These are phyloP conservation scores for Debaryomyces castellii DNA, from an alignment of 805 yeast genomes.

Conservation along the genomic window DNA sequence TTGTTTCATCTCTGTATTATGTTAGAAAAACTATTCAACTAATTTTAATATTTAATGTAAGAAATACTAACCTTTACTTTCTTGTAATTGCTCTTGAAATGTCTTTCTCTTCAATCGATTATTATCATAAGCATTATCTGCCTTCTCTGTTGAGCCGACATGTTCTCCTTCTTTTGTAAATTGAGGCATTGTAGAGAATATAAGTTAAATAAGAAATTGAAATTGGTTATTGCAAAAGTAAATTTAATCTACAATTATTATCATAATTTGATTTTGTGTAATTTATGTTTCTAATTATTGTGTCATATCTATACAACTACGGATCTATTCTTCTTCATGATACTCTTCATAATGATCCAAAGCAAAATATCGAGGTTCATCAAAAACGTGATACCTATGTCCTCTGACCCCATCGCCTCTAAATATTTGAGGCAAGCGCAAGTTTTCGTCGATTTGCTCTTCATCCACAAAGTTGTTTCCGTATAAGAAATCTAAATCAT, in stretches of 20 bases:
- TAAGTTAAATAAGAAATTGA: no score
- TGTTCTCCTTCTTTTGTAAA: background rate
- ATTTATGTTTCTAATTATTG: background rate
- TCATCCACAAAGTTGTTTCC: conserved; percentile 59
- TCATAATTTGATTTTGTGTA: background rate
- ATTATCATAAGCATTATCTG: background rate
- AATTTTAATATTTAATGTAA: background rate
- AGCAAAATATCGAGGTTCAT: conserved; percentile 81
- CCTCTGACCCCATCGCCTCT: conserved; percentile 92
- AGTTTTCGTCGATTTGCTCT: conserved; percentile 53
- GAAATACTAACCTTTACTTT: conserved; percentile 35
- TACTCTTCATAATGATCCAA: conserved; percentile 11
- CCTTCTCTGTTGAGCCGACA: background rate
- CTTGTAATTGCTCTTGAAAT: conserved; percentile 41
- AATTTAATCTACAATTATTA: no score
- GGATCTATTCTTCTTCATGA: background rate
- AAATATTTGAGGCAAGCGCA: conserved; percentile 76
- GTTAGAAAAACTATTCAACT: conserved; percentile 15
- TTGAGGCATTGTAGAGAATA: background rate
- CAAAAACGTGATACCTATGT: conserved; percentile 91
- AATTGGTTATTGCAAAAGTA: background rate
- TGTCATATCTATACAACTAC: background rate
- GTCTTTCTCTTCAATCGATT: conserved; percentile 39
- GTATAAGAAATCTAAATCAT: conserved; percentile 43
- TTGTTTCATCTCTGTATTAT: conserved; percentile 27